These are phyloP conservation scores for Xylariaceae sp. DNA, from an alignment of 2,329 filamentous ascomycete genomes.

Conservation along the genomic window DNA sequence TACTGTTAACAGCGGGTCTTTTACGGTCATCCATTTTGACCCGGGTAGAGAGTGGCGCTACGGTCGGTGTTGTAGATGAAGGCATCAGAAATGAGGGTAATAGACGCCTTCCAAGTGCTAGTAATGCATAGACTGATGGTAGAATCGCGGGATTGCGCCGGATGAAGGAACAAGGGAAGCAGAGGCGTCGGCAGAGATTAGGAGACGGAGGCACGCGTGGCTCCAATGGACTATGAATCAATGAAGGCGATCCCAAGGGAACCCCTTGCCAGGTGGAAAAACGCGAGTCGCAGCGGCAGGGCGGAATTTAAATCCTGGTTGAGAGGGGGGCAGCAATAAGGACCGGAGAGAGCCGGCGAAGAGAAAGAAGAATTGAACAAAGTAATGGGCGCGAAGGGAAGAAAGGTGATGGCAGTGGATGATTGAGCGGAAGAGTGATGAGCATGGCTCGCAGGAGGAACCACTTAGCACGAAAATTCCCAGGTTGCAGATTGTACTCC, in stretches of 20 bases:
- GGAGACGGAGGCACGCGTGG: conserved; percentile 17
- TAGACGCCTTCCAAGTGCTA: conserved; percentile 21
- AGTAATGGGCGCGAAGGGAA: conserved; percentile 6
- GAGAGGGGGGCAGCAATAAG: conserved; percentile 1
- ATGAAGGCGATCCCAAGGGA: conserved; percentile 20
- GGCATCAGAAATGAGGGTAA: conserved; percentile 69
- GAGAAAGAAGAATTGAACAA: conserved; percentile 10
- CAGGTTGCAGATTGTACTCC: conserved; percentile 18
- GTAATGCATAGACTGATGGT: conserved; percentile 8
- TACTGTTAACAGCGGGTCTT: conserved; percentile 76
- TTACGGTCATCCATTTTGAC: conserved; percentile 99
- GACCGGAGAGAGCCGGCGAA: background rate
- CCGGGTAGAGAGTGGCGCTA: conserved; percentile 71
- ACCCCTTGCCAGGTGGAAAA: conserved; percentile 13
- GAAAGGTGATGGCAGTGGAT: conserved; percentile 1
- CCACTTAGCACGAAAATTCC: conserved; percentile 23
- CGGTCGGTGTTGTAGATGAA: conserved; percentile 71
- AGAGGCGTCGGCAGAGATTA: conserved; percentile 11
- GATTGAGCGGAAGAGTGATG: conserved; percentile 12
- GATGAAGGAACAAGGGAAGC: conserved; percentile 15
- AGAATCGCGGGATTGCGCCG: conserved; percentile 8
- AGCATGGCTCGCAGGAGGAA: conserved; percentile 18
- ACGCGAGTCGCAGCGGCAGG: conserved; percentile 7
- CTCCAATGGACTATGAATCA: conserved; percentile 14
- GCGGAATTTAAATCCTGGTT: background rate